These are phyloP conservation scores for Pseudocercospora musae DNA, from an alignment of 2,329 filamentous ascomycete species.

Conservation along the genomic window DNA sequence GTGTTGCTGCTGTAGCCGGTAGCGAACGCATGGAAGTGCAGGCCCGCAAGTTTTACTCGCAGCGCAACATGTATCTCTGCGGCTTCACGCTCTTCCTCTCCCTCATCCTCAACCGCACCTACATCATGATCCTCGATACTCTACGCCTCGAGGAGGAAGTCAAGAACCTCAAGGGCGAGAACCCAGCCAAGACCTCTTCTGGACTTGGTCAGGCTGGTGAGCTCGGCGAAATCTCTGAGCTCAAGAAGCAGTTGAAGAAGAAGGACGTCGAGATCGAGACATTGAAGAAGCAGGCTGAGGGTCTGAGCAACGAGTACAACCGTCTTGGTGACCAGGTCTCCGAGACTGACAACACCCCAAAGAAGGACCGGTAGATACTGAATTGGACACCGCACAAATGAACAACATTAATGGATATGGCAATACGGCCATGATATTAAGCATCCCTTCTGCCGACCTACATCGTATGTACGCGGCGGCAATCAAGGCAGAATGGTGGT, in stretches of 20 bases:
- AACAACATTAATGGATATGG: background rate
- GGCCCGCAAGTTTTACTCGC: constrained; percentile 99
- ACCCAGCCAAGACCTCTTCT: constrained; percentile 61
- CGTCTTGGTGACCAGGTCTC: constrained; percentile 79
- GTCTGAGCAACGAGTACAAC: constrained; percentile 80
- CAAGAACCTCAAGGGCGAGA: constrained; percentile 70
- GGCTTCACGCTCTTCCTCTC: constrained; percentile 99
- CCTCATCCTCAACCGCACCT: constrained; percentile 97
- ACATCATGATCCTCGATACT: constrained; percentile 91
- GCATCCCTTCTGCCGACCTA: too few relatives aligned
- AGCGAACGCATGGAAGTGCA: constrained; percentile 97
- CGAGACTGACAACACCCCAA: constrained; percentile 50
- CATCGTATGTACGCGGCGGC: too few relatives aligned
- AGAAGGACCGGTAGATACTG: constrained; percentile 51
- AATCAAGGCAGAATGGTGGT: too few relatives aligned
- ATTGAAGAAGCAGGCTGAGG: constrained; percentile 88
- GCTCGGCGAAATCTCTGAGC: constrained; percentile 68
- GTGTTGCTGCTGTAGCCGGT: constrained; percentile 61
- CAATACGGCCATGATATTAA: too few relatives aligned
- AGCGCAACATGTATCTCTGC: constrained; percentile 99
- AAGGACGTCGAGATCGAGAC: constrained; percentile 82
- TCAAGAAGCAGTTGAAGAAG: constrained; percentile 64
- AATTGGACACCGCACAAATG: background rate
- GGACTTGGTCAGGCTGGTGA: constrained; percentile 71
- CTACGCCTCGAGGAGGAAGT: constrained; percentile 90